Evolutionary conservation across 352 stramenopile genomes (phyloP), one percentile per base, ranked within the genome.

Genomic region (Pythium biforme): DNA sequence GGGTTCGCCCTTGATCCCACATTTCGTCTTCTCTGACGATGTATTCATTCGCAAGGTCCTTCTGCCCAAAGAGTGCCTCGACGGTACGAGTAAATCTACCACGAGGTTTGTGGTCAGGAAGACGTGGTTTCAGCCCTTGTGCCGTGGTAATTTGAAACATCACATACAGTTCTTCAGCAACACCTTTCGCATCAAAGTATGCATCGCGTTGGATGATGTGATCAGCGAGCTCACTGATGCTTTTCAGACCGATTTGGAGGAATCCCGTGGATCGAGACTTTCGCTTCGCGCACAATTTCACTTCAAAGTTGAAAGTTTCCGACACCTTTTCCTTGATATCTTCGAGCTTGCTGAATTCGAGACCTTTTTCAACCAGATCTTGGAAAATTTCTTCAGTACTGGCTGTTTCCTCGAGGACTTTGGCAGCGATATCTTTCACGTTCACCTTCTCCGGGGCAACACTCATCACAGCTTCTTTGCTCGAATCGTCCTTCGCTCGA

Each of bases 311-410:
- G 26, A 82, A 77, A 9, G 27, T 48, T 19, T 34, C 65, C 2
- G 52, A 40, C 4, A 68, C 67, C 17, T 29, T 31, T 43, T 77
- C 74, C 31, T 70, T 51, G 39, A 82, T 69, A 20, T 77, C 66
- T 39, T 72, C 69, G 14, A 75, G 47, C 47, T 85, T 85, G 47
- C 74, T 85, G 54, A 85, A 85, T 48, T 85, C 69, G 17, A 85
- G 50, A 1, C 59, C 61, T 50, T 81, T 63, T 9, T 72, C 55
- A 3, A 76, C 53, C 55, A 85, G 59, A 40, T 79, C 72, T 58
- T 82, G 66, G 26, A 82, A 78, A 20, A 85, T 62, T 59, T 84
- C 75, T 58, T 84, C 77, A 4, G 75, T 69, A 52, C 71, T 87
- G 1, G 63, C 66, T 1, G 63, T 80, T 20, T 77, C 49, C 1